Evolutionary conservation across 2,329 filamentous ascomycete genomes (phyloP), one percentile per base, ranked within the genome.

Genomic region (Rhynchosporium graminicola): DNA sequence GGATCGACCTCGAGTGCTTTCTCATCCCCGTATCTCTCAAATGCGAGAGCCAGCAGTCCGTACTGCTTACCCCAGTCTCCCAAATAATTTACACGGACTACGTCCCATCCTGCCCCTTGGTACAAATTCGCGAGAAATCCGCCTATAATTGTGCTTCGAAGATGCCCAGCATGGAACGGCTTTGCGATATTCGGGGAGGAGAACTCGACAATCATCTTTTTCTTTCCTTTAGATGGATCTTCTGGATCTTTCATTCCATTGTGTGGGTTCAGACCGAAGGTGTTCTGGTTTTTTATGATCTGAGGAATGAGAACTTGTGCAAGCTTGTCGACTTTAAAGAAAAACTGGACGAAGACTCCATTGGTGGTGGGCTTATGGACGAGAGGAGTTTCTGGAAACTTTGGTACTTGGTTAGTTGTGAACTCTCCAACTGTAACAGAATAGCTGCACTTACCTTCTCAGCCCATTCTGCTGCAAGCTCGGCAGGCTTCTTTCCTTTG

Each of bases 171-270:
- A 72, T 90, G 87, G 76, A 92, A 92, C 28, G 88, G 90, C 77
- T 94, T 94, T 51, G 91, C 91, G 63, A 95, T 92, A 74, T 95
- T 95, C 57, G 91, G 91, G 7, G 89, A 92, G 7, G 88, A 92
- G 76, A 94, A 95, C 72, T 95, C 91, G 70, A 95, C 83, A 57
- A 95, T 84, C 50, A 88, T 81, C 70, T 75, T 78, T 71, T 79
- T 80, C 64, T 70, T 69, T 36, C 77, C 77, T 50, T 77, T 75
- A 12, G 74, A 81, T 7, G 85, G 81, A 72, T 91, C 82, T 28
- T 80, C 77, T 43, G 83, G 81, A 71, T 92, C 86, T 67, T 80
- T 82, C 42, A 88, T 77, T 7, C 87, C 88, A 40, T 85, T 75
- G 62, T 79, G 79, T 29, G 77, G 78, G 76, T 89, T 88, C 74